These are phyloP conservation scores for Cutaneotrichosporon sp. DNA, from an alignment of 1,284 basidiomycete genomes.

Conservation along the genomic window DNA sequence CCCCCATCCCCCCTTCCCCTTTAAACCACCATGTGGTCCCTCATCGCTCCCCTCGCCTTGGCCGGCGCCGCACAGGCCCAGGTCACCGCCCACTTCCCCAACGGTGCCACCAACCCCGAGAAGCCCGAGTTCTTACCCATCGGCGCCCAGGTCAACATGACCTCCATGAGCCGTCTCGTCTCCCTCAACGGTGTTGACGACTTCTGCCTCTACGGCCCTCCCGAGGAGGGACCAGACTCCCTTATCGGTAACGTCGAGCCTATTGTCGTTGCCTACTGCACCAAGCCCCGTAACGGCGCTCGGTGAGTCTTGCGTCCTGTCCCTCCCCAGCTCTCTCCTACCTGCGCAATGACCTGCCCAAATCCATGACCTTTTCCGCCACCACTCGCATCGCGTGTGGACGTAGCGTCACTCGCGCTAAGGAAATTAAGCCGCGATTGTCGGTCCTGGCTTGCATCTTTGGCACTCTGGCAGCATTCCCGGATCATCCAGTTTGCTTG, in stretches of 20 bases:
- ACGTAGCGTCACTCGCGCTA: too few species aligned
- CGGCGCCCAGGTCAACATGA: conserved; percentile 45
- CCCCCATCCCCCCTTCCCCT: background rate
- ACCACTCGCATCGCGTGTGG: too few species aligned
- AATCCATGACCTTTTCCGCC: too few species aligned
- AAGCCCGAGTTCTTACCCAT: conserved; percentile 34
- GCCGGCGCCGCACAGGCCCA: conserved; percentile 13
- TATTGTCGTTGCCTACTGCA: conserved; percentile 42
- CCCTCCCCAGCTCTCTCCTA: too few species aligned
- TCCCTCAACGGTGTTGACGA: conserved; percentile 47
- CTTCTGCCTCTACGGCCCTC: conserved; percentile 47
- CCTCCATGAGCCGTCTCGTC: conserved; percentile 42
- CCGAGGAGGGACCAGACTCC: conserved; percentile 33
- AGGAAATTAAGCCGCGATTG: too few species aligned
- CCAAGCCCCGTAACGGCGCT: conserved; percentile 38
- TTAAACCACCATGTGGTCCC: conserved; percentile 9
- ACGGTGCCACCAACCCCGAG: conserved; percentile 47
- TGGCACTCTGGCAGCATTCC: too few species aligned
- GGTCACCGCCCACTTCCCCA: conserved; percentile 41
- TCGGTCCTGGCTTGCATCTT: too few species aligned
- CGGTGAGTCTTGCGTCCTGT: conserved; percentile 26
- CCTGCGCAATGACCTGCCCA: too few species aligned
- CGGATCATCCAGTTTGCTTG: too few species aligned
- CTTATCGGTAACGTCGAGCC: conserved; percentile 46
- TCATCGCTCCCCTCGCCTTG: conserved; percentile 11